These are phyloP conservation scores for Phytophthora rubi DNA, from an alignment of 352 stramenopile genomes.

Conservation along the genomic window DNA sequence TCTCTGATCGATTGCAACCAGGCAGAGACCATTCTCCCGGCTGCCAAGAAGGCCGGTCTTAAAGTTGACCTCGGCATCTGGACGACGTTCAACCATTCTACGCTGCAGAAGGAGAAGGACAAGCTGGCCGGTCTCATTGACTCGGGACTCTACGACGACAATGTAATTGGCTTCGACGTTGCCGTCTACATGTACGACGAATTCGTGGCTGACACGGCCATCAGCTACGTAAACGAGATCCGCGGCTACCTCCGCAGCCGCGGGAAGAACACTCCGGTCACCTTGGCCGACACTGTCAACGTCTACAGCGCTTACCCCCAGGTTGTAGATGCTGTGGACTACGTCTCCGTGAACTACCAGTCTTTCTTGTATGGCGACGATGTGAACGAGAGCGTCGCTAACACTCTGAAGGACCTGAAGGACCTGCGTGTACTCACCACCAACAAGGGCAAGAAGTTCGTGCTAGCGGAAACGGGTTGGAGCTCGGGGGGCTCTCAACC, in stretches of 20 bases:
- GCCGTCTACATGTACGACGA: neutral
- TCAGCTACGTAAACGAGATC: conserved; percentile 3
- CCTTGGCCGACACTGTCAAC: neutral
- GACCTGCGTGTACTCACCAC: neutral
- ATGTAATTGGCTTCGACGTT: neutral
- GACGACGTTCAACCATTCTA: neutral
- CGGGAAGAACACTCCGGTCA: neutral
- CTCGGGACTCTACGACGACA: neutral
- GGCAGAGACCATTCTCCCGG: neutral
- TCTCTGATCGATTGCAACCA: conserved; percentile 1
- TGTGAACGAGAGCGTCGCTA: neutral
- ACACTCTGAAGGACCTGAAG: neutral
- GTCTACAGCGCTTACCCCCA: neutral
- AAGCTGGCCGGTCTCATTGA: neutral
- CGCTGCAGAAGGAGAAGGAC: neutral
- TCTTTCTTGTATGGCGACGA: neutral
- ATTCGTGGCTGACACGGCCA: neutral
- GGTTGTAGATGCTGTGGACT: neutral
- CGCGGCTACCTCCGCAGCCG: neutral
- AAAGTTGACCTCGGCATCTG: neutral
- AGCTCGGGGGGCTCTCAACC: neutral
- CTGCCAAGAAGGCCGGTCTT: neutral
- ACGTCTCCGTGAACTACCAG: neutral
- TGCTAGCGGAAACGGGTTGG: neutral
- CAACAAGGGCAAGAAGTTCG: neutral